Conservation (phyloP, 345 rosid genomes). For the Gossypium ekmanianum region DNA sequence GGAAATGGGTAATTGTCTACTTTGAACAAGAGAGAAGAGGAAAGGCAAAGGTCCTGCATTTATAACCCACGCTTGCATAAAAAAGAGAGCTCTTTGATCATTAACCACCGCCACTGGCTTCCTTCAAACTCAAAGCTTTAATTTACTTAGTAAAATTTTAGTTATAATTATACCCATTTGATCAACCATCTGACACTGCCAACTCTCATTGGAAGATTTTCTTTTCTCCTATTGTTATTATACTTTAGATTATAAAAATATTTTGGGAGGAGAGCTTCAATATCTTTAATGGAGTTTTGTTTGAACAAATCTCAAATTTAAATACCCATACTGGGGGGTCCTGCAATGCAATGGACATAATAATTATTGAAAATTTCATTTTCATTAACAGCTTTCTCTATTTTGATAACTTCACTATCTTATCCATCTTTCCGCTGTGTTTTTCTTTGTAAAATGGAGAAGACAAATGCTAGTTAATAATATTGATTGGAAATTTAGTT, state of each 20-base stretch:
- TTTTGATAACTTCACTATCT: slow-evolving; percentile 21
- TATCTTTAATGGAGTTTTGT: slow-evolving; percentile 35
- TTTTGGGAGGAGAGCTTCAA: slow-evolving; percentile 44
- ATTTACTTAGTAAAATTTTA: slow-evolving; percentile 10
- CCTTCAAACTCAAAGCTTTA: background rate
- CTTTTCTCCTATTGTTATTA: slow-evolving; percentile 13
- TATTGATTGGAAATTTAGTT: background rate
- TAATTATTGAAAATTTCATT: background rate
- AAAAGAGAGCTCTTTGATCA: slow-evolving; percentile 88
- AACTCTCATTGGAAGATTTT: slow-evolving; percentile 39
- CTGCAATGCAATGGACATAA: background rate
- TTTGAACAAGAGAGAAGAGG: slow-evolving; percentile 23
- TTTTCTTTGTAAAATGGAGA: background rate
- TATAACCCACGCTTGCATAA: slow-evolving; percentile 96
- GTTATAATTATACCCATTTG: slow-evolving; percentile 31
- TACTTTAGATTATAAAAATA: slow-evolving; percentile 20
- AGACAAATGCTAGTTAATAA: background rate
- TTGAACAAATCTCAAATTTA: slow-evolving; percentile 40
- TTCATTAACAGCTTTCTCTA: background rate
- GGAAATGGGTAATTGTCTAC: slow-evolving; percentile 29
- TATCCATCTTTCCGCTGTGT: slow-evolving; percentile 3
- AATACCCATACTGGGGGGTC: background rate
- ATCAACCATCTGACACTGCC: slow-evolving; percentile 69
- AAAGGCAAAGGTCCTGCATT: slow-evolving; percentile 55
- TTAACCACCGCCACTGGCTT: slow-evolving; percentile 83